These are phyloP conservation scores for Ligustrum vulgare DNA, from an alignment of 257 asterid species.

Conservation along the genomic window DNA sequence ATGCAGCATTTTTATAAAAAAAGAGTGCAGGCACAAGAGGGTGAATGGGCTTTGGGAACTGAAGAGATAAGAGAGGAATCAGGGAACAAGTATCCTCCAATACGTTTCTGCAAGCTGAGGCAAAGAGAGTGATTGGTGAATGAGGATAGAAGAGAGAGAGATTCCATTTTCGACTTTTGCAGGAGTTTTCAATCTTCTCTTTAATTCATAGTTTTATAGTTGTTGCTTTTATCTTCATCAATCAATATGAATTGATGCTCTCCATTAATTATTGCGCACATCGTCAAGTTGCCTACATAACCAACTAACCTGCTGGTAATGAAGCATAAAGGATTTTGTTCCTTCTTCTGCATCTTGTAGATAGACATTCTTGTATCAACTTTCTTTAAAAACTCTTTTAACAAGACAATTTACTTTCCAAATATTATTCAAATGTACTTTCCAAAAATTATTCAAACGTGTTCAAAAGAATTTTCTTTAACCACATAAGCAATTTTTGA, in stretches of 20 bases:
- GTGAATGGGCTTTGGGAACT: conserved; percentile 60
- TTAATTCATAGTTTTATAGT: background rate
- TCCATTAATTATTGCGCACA: background rate
- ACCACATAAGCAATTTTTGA: too few relatives aligned
- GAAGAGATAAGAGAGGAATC: conserved; percentile 35
- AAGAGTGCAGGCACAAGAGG: conserved; percentile 41
- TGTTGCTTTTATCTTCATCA: too few relatives aligned
- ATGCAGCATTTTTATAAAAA: conserved; percentile 16
- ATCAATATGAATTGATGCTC: background rate
- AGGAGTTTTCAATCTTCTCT: background rate
- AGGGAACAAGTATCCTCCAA: conserved; percentile 25
- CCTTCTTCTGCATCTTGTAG: too few relatives aligned
- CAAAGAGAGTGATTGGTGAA: conserved; percentile 39
- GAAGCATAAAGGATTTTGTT: background rate
- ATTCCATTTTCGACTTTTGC: background rate
- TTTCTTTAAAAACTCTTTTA: too few relatives aligned
- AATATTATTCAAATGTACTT: too few relatives aligned
- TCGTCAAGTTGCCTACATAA: background rate
- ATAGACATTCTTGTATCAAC: too few relatives aligned
- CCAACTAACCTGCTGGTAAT: background rate
- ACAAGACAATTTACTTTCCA: too few relatives aligned
- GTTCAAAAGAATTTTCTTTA: too few relatives aligned
- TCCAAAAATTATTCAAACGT: too few relatives aligned
- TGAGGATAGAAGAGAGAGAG: conserved; percentile 3
- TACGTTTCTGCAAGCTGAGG: conserved; percentile 39